A percentile compares a stretch with the other conserved stretches of the same genome.
Conservation (phyloP, 2,329 filamentous ascomycete species). For the Chaetomium sp. region DNA sequence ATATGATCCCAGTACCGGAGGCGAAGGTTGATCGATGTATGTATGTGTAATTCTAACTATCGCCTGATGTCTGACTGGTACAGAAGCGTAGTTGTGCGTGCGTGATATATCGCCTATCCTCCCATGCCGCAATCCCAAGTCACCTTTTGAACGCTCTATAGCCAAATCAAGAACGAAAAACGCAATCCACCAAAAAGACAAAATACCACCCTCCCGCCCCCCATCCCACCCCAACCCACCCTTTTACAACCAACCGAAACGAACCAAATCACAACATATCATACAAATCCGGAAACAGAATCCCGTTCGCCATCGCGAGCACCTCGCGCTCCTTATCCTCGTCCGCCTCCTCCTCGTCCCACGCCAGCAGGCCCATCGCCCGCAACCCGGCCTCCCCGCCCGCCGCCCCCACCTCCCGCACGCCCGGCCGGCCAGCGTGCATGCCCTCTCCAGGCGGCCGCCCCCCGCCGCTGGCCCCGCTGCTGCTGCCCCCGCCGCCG, state of each 20-base stretch:
- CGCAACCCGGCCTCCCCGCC: conserved; percentile 46
- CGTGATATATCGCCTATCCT: background rate
- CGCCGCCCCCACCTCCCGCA: conserved; percentile 44
- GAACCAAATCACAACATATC: conserved; percentile 33
- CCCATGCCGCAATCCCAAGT: background rate
- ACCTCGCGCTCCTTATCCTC: conserved; percentile 41
- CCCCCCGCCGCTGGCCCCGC: background rate
- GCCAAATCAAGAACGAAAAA: background rate
- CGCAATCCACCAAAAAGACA: no score
- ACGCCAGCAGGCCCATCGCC: conserved; percentile 47
- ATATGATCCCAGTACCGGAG: background rate
- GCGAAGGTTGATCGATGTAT: background rate
- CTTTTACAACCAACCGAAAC: background rate
- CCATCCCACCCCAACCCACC: no score
- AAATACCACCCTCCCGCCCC: no score
- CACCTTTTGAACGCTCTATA: conserved; percentile 1
- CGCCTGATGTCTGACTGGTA: conserved; percentile 3
- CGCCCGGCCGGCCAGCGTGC: conserved; percentile 42
- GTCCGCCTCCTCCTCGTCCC: conserved; percentile 43
- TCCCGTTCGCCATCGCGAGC: conserved; percentile 44
- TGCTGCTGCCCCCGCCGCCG: background rate
- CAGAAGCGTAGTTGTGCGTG: background rate
- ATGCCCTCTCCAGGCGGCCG: conserved; percentile 37
- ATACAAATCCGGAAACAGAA: conserved; percentile 47
- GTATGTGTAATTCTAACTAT: background rate